These are phyloP conservation scores for Mrakiaceae sp. DNA, from an alignment of 1,284 basidiomycete species.

Conservation along the genomic window DNA sequence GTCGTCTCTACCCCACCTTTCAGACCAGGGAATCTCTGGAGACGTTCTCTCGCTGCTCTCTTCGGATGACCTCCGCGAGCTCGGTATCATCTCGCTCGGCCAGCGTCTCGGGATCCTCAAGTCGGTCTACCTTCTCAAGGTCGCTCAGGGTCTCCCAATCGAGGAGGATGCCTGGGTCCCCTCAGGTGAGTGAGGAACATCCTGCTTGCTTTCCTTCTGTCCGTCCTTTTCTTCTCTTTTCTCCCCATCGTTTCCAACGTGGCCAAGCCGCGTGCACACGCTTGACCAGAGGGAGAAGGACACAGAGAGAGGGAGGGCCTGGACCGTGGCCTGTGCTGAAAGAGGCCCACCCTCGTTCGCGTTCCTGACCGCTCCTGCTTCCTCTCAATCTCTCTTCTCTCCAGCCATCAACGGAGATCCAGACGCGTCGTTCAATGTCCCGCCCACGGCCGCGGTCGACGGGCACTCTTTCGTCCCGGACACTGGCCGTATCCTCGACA, in stretches of 20 bases:
- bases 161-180: constrained; percentile 35
- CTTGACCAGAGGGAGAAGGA: too few species aligned
- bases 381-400: not conserved
- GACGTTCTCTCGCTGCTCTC: constrained; percentile 74
- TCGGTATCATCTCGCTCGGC: constrained; percentile 74
- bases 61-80: constrained; percentile 64
- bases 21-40: constrained; percentile 82
- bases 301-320: too few species aligned
- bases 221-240: too few species aligned
- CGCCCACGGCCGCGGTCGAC: too few species aligned
- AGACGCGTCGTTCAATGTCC: not conserved
- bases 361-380: not conserved
- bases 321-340: too few species aligned
- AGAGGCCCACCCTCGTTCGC: too few species aligned
- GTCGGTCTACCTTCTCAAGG: constrained; percentile 77
- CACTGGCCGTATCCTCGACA: constrained; percentile 53
- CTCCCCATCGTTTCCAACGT: too few species aligned
- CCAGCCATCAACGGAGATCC: not conserved
- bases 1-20: not conserved
- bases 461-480: not conserved
- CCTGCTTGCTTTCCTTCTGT: constrained; percentile 41
- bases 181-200: constrained; percentile 54
- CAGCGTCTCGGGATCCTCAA: constrained; percentile 80
- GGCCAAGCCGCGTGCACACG: too few species aligned
- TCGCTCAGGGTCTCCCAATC: constrained; percentile 67